Percentiles rank a stretch among this genome's conserved stretches.
These are phyloP conservation scores for Gilbertella persicaria DNA, from an alignment of 371 early-diverging fungal species.

Conservation along the genomic window DNA sequence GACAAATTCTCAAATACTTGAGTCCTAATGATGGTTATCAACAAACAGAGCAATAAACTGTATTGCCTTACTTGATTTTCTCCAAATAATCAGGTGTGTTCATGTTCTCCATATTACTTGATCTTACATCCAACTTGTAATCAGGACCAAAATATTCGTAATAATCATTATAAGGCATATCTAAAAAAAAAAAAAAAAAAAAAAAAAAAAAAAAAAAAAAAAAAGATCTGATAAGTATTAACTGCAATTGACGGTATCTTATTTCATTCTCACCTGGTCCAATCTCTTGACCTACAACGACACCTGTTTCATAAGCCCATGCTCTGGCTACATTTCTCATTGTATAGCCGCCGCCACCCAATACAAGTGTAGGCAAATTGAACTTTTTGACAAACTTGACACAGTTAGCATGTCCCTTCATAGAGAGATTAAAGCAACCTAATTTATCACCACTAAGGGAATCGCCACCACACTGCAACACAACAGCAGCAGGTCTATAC, in stretches of 20 bases:
- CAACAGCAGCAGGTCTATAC: conserved; percentile 95
- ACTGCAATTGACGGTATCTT: neutral
- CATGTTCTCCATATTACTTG: conserved; percentile 89
- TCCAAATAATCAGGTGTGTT: conserved; percentile 85
- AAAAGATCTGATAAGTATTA: neutral
- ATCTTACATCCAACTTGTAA: conserved; percentile 81
- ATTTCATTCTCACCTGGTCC: conserved; percentile 21
- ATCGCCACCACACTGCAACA: conserved; percentile 99
- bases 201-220: neutral
- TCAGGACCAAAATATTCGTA: conserved; percentile 86
- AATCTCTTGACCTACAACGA: conserved; percentile 70
- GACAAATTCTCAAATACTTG: conserved; percentile 79
- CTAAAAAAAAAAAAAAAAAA: conserved; percentile 18
- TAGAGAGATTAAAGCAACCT: conserved; percentile 98
- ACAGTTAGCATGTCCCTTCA: conserved; percentile 86
- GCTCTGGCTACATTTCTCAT: conserved; percentile 94
- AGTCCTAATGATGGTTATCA: conserved; percentile 16
- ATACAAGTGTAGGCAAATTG: conserved; percentile 84
- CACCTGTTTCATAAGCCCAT: conserved; percentile 96
- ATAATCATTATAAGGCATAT: conserved; percentile 86
- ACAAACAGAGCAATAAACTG: neutral
- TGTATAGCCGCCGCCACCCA: conserved; percentile 99
- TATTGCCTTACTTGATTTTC: conserved; percentile 54
- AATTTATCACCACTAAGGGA: conserved; percentile 98
- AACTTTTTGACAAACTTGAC: conserved; percentile 88